Evolutionary conservation across 2,329 filamentous ascomycete species (phyloP).

Genomic region (Fusarium sp.): DNA sequence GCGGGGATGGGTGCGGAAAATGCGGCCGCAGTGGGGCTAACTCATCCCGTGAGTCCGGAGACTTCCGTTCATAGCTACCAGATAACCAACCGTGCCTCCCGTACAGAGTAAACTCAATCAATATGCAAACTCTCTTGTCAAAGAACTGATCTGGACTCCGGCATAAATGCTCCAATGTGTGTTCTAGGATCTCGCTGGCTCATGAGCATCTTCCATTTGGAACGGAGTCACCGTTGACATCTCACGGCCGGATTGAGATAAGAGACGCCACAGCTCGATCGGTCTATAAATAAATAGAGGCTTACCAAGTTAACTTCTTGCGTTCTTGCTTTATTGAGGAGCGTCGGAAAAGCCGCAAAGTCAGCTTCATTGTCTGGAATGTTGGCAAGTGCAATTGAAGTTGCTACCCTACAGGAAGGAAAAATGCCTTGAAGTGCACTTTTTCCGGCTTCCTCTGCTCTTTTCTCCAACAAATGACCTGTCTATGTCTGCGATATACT

Average conservation of each 20-base stretch:
- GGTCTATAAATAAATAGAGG: neutral
- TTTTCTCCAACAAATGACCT: rapidly evolving
- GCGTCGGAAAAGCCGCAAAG: neutral
- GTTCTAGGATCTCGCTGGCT: rapidly evolving
- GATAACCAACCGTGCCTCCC: neutral
- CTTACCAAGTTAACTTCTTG: rapidly evolving
- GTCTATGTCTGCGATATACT: rapidly evolving
- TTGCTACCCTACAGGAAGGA: neutral
- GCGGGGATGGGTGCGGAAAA: neutral
- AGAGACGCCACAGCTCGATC: neutral
- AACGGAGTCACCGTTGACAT: rapidly evolving
- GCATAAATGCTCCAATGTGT: rapidly evolving
- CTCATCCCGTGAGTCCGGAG: rapidly evolving
- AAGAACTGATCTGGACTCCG: neutral
- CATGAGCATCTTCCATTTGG: rapidly evolving
- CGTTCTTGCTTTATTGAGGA: neutral
- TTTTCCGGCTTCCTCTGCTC: rapidly evolving
- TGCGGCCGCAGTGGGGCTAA: neutral
- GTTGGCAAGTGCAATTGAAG: rapidly evolving
- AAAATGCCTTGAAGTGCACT: rapidly evolving
- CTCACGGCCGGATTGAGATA: neutral
- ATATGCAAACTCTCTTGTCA: neutral
- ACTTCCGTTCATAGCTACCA: neutral
- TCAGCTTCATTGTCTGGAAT: neutral
- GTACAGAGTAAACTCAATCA: neutral